Evolutionary conservation across 2,329 filamentous ascomycete species (phyloP), one percentile per base, ranked within the genome.

Genomic region (Ceratocystiopsis sp.): DNA sequence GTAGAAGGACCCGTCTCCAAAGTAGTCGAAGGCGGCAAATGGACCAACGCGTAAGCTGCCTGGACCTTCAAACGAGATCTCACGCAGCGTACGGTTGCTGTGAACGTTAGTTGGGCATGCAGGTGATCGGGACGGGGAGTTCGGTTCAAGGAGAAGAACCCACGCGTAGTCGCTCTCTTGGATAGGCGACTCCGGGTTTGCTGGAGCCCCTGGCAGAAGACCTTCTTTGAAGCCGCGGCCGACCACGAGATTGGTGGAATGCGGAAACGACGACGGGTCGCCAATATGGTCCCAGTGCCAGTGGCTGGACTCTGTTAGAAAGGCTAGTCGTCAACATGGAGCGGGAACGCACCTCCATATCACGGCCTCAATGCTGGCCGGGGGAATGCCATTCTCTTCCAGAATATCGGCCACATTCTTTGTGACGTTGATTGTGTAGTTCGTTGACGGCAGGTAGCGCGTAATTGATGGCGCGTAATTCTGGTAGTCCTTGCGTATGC

Each of bases 231-330:
- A 52, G 7, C 52, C 52, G 1, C 51, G 51, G 11, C 51, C 52
- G 15, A 54, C 51, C 14, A 54, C 46, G 14, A 54, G 39, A 17
- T 51, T 50, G 7, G 46, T 48, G 14, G 47, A 46, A 1, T 35
- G 21, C 12, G 52, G 52, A 33, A 54, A 54, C 5, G 42, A 45
- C 6, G 40, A 25, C 6, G 45, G 42, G 40, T 52, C 49, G 25
- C 52, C 52, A 16, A 45, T 47, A 42, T 54, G 52, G 33, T 53
- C 52, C 42, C 45, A 54, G 38, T 53, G 52, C 35, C 45, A 49
- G 43, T 54, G 52, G 36, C 51, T 52, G 19, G n/a, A 29, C 17
- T 10, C 17, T 10, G 40, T 42, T 15, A 37, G 40, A 14, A 25
- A 15, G 35, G 7, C 12, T 29, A 16, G 19, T 12, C 29, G 18